Base-by-base conservation (phyloP, 495 filamentous ascomycete species). In the Acidiella bohemica region DNA sequence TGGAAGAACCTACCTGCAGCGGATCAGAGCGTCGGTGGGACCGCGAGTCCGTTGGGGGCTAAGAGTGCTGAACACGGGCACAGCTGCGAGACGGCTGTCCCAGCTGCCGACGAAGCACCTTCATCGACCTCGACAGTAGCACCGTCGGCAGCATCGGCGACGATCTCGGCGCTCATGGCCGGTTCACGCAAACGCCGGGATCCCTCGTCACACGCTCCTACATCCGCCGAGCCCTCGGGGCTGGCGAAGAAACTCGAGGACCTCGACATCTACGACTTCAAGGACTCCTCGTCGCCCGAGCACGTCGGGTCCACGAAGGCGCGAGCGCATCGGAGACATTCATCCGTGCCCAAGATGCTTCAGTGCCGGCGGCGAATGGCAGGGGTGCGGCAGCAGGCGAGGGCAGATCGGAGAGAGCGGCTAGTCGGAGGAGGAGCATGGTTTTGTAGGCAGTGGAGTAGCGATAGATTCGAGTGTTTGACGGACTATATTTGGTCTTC, bases 201-300 rank as follows among this genome's bases (percentile, higher is more conserved):
- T n/a, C n/a, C n/a, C n/a, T n/a, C n/a, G n/a, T n/a, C n/a, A n/a
- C n/a, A n/a, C n/a, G n/a, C n/a, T n/a, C n/a, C n/a, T n/a, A n/a
- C n/a, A n/a, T n/a, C n/a, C n/a, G n/a, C n/a, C n/a, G n/a, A n/a
- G n/a, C n/a, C n/a, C n/a, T n/a, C n/a, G n/a, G n/a, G n/a, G n/a
- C n/a, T n/a, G n/a, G 29, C 25, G 8, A 46, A 50, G 27, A 42
- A 56, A 35, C 17, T 46, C 31, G 46, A 47, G 13, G 53, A 46
- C 10, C 39, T 62, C 2, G 53, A 55, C 7, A 44, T 62, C 20
- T 60, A 56, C 50, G 59, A 62, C 22, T 60, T 60, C 44, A 57
- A 47, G 17, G 57, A 56, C 8, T 37, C 42, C 7, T 59, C 57
- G 4, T 57, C 55, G 9, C 55, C 56, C 4, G 0, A 19, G 17